phyloP scores from a whole-genome alignment of 768 basidiomycete genomes.

The Dacryopinax primogenitus region DNA sequence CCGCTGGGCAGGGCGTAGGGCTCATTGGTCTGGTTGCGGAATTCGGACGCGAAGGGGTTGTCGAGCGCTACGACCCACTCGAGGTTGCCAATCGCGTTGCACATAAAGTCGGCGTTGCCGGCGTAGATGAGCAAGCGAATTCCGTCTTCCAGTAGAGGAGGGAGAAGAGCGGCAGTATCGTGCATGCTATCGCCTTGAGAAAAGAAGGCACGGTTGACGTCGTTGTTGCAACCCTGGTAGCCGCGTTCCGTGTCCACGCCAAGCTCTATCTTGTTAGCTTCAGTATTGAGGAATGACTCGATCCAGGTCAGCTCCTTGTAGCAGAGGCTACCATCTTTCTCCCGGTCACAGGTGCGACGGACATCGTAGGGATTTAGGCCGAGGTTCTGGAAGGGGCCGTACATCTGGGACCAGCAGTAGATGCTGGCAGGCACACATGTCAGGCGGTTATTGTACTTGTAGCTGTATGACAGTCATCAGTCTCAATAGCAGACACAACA shows the following conservation, averaged over 20 bases:
- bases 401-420: constrained; percentile 69
- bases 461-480: constrained; percentile 23
- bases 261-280: constrained; percentile 61
- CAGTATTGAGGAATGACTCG: constrained; percentile 74
- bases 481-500: constrained; percentile 13
- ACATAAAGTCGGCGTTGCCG: constrained; percentile 62
- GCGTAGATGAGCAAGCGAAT: constrained; percentile 81
- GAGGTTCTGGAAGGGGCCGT: constrained; percentile 51
- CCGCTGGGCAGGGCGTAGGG: constrained; percentile 50
- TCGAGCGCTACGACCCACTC: constrained; percentile 58
- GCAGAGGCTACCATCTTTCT: constrained; percentile 47
- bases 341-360: constrained; percentile 55
- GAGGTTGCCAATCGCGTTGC: constrained; percentile 74
- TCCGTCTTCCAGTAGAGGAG: constrained; percentile 69
- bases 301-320: constrained; percentile 76
- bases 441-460: constrained; percentile 44
- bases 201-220: constrained; percentile 49
- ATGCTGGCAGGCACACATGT: constrained; percentile 55
- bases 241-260: constrained; percentile 47
- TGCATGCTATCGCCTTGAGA: constrained; percentile 78
- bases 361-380: constrained; percentile 86
- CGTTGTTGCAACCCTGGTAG: constrained; percentile 39
- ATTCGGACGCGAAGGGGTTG: constrained; percentile 49
- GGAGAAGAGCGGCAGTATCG: constrained; percentile 64
- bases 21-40: constrained; percentile 34